phyloP scores from a whole-genome alignment of 768 basidiomycete genomes.

The Kwoniella mangroviensis region DNA sequence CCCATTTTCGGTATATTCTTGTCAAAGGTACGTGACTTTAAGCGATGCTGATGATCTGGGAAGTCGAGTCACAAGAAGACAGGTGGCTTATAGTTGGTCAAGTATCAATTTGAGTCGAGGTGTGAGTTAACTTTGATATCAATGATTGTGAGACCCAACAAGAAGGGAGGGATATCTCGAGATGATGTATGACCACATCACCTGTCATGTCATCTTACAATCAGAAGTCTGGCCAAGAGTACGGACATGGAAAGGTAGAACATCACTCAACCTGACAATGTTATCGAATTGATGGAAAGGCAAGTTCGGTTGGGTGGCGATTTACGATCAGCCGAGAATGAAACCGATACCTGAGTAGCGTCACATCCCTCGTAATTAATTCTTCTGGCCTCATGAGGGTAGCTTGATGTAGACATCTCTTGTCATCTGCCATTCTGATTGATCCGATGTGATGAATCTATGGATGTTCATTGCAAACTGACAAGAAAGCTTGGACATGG shows the following conservation, averaged over 20 bases:
- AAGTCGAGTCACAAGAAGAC: background rate
- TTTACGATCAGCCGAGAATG: slow-evolving; percentile 15
- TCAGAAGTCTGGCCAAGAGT: background rate
- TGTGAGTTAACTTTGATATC: background rate
- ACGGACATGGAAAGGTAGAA: slow-evolving; percentile 6
- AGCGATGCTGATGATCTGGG: background rate
- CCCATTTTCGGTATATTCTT: background rate
- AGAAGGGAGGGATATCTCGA: too few relatives aligned
- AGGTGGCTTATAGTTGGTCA: background rate
- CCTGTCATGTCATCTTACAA: background rate
- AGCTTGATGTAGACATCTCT: too few relatives aligned
- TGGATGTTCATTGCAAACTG: too few relatives aligned
- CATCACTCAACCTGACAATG: slow-evolving; percentile 16
- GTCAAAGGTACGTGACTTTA: background rate
- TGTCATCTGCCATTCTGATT: too few relatives aligned
- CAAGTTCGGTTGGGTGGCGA: slow-evolving; percentile 11
- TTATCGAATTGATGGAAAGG: slow-evolving; percentile 9
- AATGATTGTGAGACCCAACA: too few relatives aligned
- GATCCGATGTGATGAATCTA: too few relatives aligned
- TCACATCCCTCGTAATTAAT: background rate
- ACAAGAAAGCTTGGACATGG: too few relatives aligned
- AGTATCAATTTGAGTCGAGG: background rate
- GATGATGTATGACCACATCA: background rate
- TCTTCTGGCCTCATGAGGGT: background rate
- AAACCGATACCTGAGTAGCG: background rate